Percentiles rank a stretch among this genome's conserved stretches.
phyloP scores from a whole-genome alignment of 2,329 filamentous ascomycete genomes.

The Teratosphaeria gauchensis region DNA sequence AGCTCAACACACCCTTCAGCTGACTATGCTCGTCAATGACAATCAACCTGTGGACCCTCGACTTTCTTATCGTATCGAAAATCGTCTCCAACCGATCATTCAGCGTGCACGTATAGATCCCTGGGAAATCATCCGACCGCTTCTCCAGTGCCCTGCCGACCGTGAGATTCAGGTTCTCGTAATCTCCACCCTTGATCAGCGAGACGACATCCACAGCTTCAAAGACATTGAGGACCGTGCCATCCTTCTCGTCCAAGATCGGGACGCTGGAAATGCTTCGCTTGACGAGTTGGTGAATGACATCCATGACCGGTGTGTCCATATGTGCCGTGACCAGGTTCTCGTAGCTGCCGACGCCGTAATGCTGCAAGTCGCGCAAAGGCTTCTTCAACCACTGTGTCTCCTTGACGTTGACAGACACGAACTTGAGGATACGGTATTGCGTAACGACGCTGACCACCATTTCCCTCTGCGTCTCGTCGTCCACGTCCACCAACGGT shows the following conservation, averaged over 20 bases:
- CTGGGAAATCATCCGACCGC: slow-evolving; percentile 81
- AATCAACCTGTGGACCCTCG: slow-evolving; percentile 82
- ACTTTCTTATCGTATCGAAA: slow-evolving; percentile 93
- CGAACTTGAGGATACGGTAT: slow-evolving; percentile 97
- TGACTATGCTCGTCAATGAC: slow-evolving; percentile 84
- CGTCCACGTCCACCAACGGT: slow-evolving; percentile 84
- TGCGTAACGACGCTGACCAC: slow-evolving; percentile 96
- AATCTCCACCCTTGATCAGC: slow-evolving; percentile 84
- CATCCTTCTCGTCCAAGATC: slow-evolving; percentile 71
- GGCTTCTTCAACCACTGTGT: slow-evolving; percentile 84
- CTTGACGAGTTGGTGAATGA: slow-evolving; percentile 87
- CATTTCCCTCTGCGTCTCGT: slow-evolving; percentile 84
- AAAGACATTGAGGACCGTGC: slow-evolving; percentile 82
- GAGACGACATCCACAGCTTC: slow-evolving; percentile 96
- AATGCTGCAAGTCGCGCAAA: slow-evolving; percentile 60
- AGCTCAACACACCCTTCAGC: slow-evolving; percentile 78
- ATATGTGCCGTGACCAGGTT: slow-evolving; percentile 75
- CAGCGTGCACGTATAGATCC: slow-evolving; percentile 90
- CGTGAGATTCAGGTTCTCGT: slow-evolving; percentile 77
- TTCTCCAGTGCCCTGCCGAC: slow-evolving; percentile 85
- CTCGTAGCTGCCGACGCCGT: slow-evolving; percentile 65
- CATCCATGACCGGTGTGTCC: slow-evolving; percentile 84
- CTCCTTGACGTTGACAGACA: slow-evolving; percentile 86
- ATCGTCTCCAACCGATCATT: slow-evolving; percentile 90
- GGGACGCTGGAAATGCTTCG: slow-evolving; percentile 91